Conservation (phyloP, 2,329 filamentous ascomycete species). For the Alternaria infectoria region DNA sequence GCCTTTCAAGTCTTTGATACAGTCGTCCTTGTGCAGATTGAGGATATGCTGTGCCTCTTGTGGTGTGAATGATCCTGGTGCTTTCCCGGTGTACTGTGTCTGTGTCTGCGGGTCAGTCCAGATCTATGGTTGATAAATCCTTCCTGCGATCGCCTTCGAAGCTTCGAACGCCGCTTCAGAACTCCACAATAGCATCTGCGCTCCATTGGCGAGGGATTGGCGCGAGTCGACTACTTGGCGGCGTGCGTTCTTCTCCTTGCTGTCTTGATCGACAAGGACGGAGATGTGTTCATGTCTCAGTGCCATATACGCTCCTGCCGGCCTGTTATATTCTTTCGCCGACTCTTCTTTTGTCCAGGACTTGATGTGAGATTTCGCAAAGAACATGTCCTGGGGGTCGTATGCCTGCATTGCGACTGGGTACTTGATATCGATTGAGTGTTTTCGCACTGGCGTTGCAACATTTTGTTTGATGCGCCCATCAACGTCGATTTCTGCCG, state of each 20-base stretch:
- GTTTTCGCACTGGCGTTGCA: no score
- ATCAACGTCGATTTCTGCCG: no score
- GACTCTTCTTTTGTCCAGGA: background rate
- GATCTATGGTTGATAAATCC: background rate
- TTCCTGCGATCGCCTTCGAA: background rate
- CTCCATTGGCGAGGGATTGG: background rate
- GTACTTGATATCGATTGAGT: background rate
- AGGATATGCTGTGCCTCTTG: background rate
- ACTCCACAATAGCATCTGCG: background rate
- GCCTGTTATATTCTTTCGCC: background rate
- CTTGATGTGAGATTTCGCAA: background rate
- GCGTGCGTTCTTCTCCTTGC: background rate
- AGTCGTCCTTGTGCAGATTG: background rate
- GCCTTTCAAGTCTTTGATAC: background rate
- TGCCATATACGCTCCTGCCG: background rate
- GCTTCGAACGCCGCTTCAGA: background rate
- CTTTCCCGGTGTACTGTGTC: background rate
- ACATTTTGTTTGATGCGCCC: no score
- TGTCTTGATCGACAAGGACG: background rate
- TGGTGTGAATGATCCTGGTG: background rate
- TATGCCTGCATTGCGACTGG: background rate
- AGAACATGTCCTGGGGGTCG: background rate
- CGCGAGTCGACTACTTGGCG: background rate
- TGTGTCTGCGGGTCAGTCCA: background rate
- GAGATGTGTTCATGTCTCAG: background rate